A percentile compares a stretch with the other conserved stretches of the same genome.
Conservation (phyloP, 1,139 yeast genomes). For the Hyphopichia pseudoburtonii region DNA sequence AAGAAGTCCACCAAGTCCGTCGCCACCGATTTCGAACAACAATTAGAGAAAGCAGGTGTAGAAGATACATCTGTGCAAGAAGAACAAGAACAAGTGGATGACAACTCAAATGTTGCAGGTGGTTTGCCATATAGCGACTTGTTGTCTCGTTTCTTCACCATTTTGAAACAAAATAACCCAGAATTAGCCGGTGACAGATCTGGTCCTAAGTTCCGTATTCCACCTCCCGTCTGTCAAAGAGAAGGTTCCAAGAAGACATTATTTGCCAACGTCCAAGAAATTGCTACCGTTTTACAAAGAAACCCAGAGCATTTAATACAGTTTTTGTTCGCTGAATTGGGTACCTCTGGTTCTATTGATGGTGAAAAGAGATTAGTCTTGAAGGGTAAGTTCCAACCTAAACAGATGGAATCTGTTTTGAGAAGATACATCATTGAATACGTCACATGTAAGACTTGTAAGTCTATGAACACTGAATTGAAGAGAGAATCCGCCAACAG, state of each 20-base stretch:
- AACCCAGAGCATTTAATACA: constrained; percentile 96
- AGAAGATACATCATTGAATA: constrained; percentile 96
- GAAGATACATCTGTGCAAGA: constrained; percentile 40
- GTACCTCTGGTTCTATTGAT: constrained; percentile 98
- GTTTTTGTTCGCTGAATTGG: constrained; percentile 96
- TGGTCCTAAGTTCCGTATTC: constrained; percentile 91
- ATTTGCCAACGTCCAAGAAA: constrained; percentile 94
- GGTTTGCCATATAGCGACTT: constrained; percentile 79
- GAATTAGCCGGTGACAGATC: constrained; percentile 96
- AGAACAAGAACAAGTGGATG: constrained; percentile 21
- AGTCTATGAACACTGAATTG: constrained; percentile 93
- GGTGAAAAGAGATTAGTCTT: constrained; percentile 95
- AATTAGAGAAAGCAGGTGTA: constrained; percentile 88
- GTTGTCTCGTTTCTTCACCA: constrained; percentile 78
- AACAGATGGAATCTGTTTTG: constrained; percentile 93
- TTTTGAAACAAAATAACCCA: constrained; percentile 91
- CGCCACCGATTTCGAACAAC: constrained; percentile 81
- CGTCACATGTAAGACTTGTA: constrained; percentile 98
- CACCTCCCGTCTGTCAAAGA: constrained; percentile 96
- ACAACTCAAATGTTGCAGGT: constrained; percentile 34
- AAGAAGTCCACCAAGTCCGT: constrained; percentile 62
- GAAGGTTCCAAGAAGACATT: constrained; percentile 97
- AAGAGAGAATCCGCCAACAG: constrained; percentile 95
- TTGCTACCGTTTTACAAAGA: constrained; percentile 91
- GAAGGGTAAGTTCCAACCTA: constrained; percentile 97